Evolutionary conservation across 139 green algal species (phyloP).

Genomic region (Chlorella ohadii): DNA sequence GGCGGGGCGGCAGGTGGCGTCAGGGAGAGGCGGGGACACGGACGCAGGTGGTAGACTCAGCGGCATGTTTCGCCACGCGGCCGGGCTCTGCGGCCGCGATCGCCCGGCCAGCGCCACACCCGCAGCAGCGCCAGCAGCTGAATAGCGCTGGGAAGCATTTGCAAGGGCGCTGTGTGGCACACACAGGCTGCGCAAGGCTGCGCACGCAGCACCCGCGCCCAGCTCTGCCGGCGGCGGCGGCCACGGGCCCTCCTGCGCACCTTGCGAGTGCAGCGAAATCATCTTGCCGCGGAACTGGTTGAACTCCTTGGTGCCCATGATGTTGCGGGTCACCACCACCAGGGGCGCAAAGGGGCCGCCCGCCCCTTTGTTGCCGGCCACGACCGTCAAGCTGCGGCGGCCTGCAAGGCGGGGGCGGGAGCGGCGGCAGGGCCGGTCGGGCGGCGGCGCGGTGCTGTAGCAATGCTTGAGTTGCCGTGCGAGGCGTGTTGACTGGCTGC

Average conservation of each 20-base stretch:
- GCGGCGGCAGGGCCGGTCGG: not conserved
- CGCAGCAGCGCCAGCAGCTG: not conserved
- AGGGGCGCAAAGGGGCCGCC: conserved; percentile 91
- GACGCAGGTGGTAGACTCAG: too few relatives aligned
- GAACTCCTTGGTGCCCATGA: conserved; percentile 95
- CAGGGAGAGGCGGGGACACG: too few relatives aligned
- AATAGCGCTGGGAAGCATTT: not conserved
- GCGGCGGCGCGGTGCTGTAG: not conserved
- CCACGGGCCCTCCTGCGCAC: conserved; percentile 42
- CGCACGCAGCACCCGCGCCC: not conserved
- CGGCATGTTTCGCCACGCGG: not conserved
- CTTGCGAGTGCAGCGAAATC: conserved; percentile 98
- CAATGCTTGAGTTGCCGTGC: not conserved
- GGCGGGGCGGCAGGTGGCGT: too few relatives aligned
- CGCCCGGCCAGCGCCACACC: not conserved
- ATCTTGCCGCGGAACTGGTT: conserved; percentile 97
- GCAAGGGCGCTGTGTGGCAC: not conserved
- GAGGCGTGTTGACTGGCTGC: not conserved
- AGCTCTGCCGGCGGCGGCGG: not conserved
- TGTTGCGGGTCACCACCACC: conserved; percentile 79
- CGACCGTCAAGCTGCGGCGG: conserved; percentile 32
- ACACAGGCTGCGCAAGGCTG: not conserved
- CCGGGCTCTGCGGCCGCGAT: not conserved
- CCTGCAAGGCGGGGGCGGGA: conserved; percentile 21
- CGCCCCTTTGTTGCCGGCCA: conserved; percentile 80